A percentile compares a stretch with the other conserved stretches of the same genome.
These are phyloP conservation scores for Gaultheria prostrata DNA, from an alignment of 148 eudicot genomes.

Conservation along the genomic window DNA sequence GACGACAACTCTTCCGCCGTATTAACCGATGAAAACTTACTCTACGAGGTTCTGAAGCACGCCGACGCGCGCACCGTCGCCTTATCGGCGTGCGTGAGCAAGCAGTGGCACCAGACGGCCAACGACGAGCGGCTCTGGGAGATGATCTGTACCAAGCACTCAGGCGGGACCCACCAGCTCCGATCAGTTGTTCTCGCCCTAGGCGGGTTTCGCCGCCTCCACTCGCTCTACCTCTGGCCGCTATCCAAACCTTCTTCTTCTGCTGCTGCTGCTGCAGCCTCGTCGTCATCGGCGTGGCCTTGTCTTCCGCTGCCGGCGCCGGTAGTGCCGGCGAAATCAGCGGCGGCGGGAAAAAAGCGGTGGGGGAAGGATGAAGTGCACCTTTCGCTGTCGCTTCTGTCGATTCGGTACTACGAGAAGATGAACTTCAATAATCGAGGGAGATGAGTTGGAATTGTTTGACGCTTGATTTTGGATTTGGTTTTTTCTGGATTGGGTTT, in stretches of 20 bases:
- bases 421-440: conserved; percentile 48
- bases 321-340: conserved; percentile 18
- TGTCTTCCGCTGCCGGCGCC: conserved; percentile 29
- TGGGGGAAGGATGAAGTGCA: conserved; percentile 91
- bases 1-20: conserved; percentile 20
- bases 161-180: conserved; percentile 46
- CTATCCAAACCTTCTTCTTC: conserved; percentile 41
- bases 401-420: conserved; percentile 74
- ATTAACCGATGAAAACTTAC: conserved; percentile 60
- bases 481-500: background rate
- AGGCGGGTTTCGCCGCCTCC: conserved; percentile 78
- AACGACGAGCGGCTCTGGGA: conserved; percentile 90
- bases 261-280: conserved; percentile 6
- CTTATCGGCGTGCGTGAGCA: conserved; percentile 55
- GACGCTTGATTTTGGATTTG: background rate
- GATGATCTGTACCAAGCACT: conserved; percentile 68
- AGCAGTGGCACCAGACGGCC: conserved; percentile 62
- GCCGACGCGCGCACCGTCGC: conserved; percentile 74
- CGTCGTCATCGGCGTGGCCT: conserved; percentile 37
- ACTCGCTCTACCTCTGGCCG: conserved; percentile 62
- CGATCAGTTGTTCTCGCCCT: conserved; percentile 76
- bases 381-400: conserved; percentile 67
- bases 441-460: conserved; percentile 23
- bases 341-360: conserved; percentile 26
- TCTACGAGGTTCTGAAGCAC: conserved; percentile 73